Conservation (phyloP, 2,329 filamentous ascomycete genomes). For the Penicillium olsonii region DNA sequence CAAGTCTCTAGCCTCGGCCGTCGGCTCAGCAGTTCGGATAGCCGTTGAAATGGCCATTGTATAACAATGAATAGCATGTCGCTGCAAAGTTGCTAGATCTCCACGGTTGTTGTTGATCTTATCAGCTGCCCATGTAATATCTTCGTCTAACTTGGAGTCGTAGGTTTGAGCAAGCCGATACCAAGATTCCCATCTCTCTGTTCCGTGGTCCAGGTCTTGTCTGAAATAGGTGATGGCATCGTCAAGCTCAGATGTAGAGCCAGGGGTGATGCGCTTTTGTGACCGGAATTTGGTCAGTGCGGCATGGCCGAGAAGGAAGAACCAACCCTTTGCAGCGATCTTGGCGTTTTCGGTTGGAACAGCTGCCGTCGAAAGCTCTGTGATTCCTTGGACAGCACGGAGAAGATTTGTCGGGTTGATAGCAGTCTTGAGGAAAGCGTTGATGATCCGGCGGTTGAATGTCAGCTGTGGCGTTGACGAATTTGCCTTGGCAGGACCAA, state of each 20-base stretch:
- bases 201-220: slow-evolving; percentile 79
- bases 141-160: slow-evolving; percentile 84
- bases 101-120: slow-evolving; percentile 82
- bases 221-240: slow-evolving; percentile 78
- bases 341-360: slow-evolving; percentile 68
- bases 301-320: slow-evolving; percentile 85
- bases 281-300: slow-evolving; percentile 81
- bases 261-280: slow-evolving; percentile 75
- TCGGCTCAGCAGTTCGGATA: slow-evolving; percentile 57
- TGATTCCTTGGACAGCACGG: slow-evolving; percentile 75
- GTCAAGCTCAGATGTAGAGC: slow-evolving; percentile 80
- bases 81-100: slow-evolving; percentile 74
- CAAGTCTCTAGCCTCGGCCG: slow-evolving; percentile 55
- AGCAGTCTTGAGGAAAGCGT: slow-evolving; percentile 76
- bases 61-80: slow-evolving; percentile 80
- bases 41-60: slow-evolving; percentile 67
- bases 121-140: slow-evolving; percentile 83
- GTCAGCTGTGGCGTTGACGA: slow-evolving; percentile 76
- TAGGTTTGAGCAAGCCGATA: slow-evolving; percentile 84
- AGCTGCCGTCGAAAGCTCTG: slow-evolving; percentile 70
- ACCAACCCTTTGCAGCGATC: slow-evolving; percentile 84
- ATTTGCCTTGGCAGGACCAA: slow-evolving; percentile 74
- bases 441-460: slow-evolving; percentile 84
- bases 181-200: slow-evolving; percentile 86
- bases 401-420: slow-evolving; percentile 81